Evolutionary conservation across 2,329 filamentous ascomycete genomes (phyloP).

Genomic region (Ceratocystis harringtonii): DNA sequence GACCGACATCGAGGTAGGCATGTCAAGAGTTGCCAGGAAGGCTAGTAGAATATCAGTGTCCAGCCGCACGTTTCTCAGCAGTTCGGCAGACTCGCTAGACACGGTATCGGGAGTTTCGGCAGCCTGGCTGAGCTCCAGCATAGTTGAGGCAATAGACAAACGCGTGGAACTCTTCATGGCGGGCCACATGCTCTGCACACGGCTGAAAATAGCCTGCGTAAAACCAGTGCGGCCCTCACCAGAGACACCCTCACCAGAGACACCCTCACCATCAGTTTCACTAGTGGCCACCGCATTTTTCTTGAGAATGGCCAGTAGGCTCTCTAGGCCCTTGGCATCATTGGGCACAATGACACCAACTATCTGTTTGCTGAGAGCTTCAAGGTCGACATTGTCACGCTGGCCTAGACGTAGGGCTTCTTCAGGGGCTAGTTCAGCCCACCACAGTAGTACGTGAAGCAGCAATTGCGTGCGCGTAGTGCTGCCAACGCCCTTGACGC

Average conservation of each 20-base stretch:
- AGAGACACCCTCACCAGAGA: slow-evolving; percentile 27
- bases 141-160: slow-evolving; percentile 42
- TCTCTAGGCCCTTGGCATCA: slow-evolving; percentile 36
- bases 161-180: slow-evolving; percentile 50
- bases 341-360: slow-evolving; percentile 40
- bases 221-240: slow-evolving; percentile 34
- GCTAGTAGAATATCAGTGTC: slow-evolving; percentile 55
- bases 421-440: slow-evolving; percentile 41
- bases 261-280: slow-evolving; percentile 24
- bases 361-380: slow-evolving; percentile 29
- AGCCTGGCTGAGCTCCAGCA: slow-evolving; percentile 47
- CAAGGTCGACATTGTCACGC: slow-evolving; percentile 30
- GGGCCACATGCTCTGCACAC: slow-evolving; percentile 58
- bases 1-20: slow-evolving; percentile 55
- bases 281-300: slow-evolving; percentile 12
- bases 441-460: slow-evolving; percentile 58
- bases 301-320: slow-evolving; percentile 35
- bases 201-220: slow-evolving; percentile 48
- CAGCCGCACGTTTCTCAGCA: slow-evolving; percentile 58
- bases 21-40: slow-evolving; percentile 61
- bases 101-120: slow-evolving; percentile 22
- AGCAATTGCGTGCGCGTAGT: slow-evolving; percentile 57
- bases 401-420: slow-evolving; percentile 33
- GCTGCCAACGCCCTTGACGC: slow-evolving; percentile 54
- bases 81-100: slow-evolving; percentile 46